Evolutionary conservation across 371 early-diverging fungal genomes (phyloP).

Genomic region (Rhizopus delemar): DNA sequence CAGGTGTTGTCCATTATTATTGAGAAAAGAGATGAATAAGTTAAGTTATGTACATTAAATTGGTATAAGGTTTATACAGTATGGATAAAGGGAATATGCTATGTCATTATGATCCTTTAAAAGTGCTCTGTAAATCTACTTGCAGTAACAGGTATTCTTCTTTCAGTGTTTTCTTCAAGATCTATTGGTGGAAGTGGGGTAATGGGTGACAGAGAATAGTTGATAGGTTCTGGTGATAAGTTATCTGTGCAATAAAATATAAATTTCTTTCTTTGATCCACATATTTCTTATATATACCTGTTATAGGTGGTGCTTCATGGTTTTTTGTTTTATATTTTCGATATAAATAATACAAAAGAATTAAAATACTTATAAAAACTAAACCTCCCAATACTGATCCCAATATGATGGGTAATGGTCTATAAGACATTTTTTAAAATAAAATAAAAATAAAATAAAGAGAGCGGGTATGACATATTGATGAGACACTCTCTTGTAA

Average conservation of each 20-base stretch:
- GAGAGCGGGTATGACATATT: neutral
- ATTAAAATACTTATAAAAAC: constrained; percentile 13
- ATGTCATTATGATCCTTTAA: neutral
- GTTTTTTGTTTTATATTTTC: constrained; percentile 4
- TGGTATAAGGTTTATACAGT: too few relatives aligned
- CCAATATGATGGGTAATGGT: constrained; percentile 8
- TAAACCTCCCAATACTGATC: constrained; percentile 17
- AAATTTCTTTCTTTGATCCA: neutral
- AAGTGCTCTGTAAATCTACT: constrained; percentile 19
- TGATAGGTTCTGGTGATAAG: neutral
- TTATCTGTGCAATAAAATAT: neutral
- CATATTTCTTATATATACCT: neutral
- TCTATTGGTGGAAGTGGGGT: constrained; percentile 5
- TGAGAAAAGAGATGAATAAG: too few relatives aligned
- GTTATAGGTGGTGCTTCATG: neutral
- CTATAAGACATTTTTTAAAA: neutral
- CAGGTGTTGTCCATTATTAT: too few relatives aligned
- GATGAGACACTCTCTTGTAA: neutral
- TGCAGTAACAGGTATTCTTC: neutral
- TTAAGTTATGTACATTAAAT: too few relatives aligned
- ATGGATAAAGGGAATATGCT: too few relatives aligned
- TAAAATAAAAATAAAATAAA: neutral
- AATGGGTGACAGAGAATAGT: constrained; percentile 11
- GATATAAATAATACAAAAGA: constrained; percentile 8
- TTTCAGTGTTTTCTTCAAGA: neutral